These are phyloP conservation scores for Macaranga tanarius DNA, from an alignment of 441 rosid genomes.

Conservation along the genomic window DNA sequence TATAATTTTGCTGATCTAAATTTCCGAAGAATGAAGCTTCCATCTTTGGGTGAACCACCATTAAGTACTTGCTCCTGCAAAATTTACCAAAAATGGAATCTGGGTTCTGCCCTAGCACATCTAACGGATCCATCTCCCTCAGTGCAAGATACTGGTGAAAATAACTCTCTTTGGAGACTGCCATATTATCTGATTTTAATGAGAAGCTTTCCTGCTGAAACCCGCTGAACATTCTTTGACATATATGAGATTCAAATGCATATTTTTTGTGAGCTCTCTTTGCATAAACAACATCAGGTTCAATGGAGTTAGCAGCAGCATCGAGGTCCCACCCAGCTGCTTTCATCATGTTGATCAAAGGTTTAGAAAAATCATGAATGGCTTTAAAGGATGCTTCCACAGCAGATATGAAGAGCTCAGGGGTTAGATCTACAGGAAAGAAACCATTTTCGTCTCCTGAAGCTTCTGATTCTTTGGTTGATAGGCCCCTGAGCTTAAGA, in stretches of 20 bases:
- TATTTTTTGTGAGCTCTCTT: constrained; percentile 94
- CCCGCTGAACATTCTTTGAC: constrained; percentile 85
- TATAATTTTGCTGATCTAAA: constrained; percentile 75
- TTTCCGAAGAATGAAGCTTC: constrained; percentile 97
- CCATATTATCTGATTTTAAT: constrained; percentile 43
- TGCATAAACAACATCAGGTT: constrained; percentile 77
- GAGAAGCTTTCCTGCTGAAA: constrained; percentile 76
- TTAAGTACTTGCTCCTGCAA: constrained; percentile 71
- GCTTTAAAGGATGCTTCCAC: constrained; percentile 81
- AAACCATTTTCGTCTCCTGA: constrained; percentile 51
- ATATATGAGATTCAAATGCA: constrained; percentile 91
- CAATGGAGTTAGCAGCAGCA: constrained; percentile 87
- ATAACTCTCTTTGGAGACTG: constrained; percentile 59
- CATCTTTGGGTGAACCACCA: constrained; percentile 90
- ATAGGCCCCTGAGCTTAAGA: constrained; percentile 88
- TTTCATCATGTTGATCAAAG: constrained; percentile 96
- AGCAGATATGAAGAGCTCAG: constrained; percentile 60
- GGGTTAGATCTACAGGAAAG: constrained; percentile 60
- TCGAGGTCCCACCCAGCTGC: constrained; percentile 99
- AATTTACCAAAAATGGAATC: constrained; percentile 79
- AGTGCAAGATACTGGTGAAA: constrained; percentile 74
- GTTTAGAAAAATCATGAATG: constrained; percentile 89
- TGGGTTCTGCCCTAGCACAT: constrained; percentile 71
- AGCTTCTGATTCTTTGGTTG: constrained; percentile 61
- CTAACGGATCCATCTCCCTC: constrained; percentile 82